phyloP scores from a whole-genome alignment of 805 yeast species.

The Ascoidea asiatica region DNA sequence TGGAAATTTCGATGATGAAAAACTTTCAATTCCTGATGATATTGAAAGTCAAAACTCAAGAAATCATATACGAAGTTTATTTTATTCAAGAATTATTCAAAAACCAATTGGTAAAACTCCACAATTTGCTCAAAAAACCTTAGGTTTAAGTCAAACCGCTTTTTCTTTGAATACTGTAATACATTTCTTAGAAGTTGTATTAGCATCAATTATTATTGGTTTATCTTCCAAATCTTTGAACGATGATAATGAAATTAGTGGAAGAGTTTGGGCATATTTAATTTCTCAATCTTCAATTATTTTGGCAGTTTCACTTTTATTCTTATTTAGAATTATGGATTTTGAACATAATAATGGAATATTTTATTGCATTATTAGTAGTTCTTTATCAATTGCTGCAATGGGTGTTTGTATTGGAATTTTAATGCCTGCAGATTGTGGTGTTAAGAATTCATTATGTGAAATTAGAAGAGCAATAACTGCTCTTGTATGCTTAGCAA shows the following conservation, averaged over 20 bases:
- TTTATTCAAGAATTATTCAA: too few species aligned
- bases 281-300: conserved; percentile 23
- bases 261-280: conserved; percentile 22
- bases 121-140: conserved; percentile 4
- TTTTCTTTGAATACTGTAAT: conserved; percentile 7
- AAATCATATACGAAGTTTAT: too few species aligned
- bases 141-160: conserved; percentile 6
- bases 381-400: conserved; percentile 22
- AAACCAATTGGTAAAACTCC: conserved; percentile 7
- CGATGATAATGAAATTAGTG: conserved; percentile 15
- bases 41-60: too few species aligned
- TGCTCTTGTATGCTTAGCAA: conserved; percentile 23
- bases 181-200: conserved; percentile 8
- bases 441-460: conserved; percentile 14
- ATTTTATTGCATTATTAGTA: conserved; percentile 23
- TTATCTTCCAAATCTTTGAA: conserved; percentile 9
- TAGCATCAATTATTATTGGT: conserved; percentile 7
- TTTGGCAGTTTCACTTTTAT: conserved; percentile 20
- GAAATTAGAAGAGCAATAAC: conserved; percentile 21
- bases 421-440: conserved; percentile 8
- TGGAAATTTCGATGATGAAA: background rate
- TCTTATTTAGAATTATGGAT: conserved; percentile 23
- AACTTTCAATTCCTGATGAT: background rate
- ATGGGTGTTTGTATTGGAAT: conserved; percentile 14
- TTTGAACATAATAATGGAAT: conserved; percentile 27